Evolutionary conservation across 805 yeast species (phyloP), one percentile per base, ranked within the genome.

Genomic region (Ogataea paraovalis): DNA sequence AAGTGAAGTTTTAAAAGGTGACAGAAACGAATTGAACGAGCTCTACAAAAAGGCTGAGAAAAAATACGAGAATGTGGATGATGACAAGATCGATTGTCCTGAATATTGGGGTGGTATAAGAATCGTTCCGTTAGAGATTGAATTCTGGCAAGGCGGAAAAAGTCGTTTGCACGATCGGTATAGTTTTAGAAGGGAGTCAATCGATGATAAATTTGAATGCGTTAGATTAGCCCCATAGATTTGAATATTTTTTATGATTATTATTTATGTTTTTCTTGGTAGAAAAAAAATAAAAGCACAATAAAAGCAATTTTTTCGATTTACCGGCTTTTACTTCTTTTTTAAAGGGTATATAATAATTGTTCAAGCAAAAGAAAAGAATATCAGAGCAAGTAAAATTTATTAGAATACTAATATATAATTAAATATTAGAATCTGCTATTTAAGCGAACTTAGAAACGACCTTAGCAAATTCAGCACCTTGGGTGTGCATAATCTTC

Each of bases 131-230:
- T 69, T 87, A 41, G 96, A 89, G 62, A 78, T 92, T 55, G 99
- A 94, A 69, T 94, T 92, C 62, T 94, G 98, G 97, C 99, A 94
- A 70, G 99, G 99, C 16, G 81, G 99, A 53, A 74, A 78, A 50
- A 84, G 87, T 61, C 79, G 99, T 65, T 72, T 92, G 44, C 99
- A 94, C 66, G 99, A 94, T 66, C 79, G 99, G 57, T 73, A 91
- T 43, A 79, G 83, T 13, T 91, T 76, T 67, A 75, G 78, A 51
- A 75, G 95, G 64, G 79, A 77, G 21, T 54, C 64, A 8, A 56
- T 53, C 13, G 76, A 70, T 16, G 73, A 69, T 13, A 68, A 73
- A 28, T 91, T 96, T 95, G 67, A 74, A 43, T 58, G 85, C 27
- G 68, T 72, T 34, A 79, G 97, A 67, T 69, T 89, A 37, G 87